Base-by-base conservation (phyloP, 1,139 yeast species). In the Pichia sp. region DNA sequence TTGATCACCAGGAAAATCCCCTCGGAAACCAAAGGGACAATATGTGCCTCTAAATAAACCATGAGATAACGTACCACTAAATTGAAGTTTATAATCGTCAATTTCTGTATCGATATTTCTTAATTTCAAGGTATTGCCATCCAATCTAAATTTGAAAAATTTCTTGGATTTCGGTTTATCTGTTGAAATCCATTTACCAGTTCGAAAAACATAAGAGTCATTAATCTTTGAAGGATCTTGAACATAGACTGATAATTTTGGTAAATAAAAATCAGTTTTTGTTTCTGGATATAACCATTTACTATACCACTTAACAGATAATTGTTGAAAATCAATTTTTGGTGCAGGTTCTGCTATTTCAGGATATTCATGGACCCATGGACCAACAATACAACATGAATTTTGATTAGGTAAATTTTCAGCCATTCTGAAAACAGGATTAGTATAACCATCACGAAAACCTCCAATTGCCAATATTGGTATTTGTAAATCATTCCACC, bases 311-410 rank as follows among this genome's bases (percentile, higher is more conserved):
- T 60, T 55, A 30, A 66, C 55, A 1, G 72, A 68, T 34, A 70
- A 45, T 50, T 71, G 73, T 39, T 68, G 70, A 49, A 66, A 71
- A 3, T 73, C 74, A 51, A 71, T 67, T 46, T 64, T 66, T 35
- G 75, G 74, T 26, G 64, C 63, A 3, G 74, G 74, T 34, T 67
- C 69, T 0, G 74, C 74, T 57, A 71, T 68, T 53, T 71, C 74
- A 5, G 74, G 75, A 56, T 62, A 71, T 53, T 71, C 74, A 53
- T 71, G 75, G 40, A 70, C 74, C 75, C 74, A 71, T 7, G 74
- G 74, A 29, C 74, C 74, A 53, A 71, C 64, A 25, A 71, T 50
- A 37, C 66, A 66, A 40, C 62, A 61, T 6, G 66, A 59, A 10
- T 60, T 52, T 4, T 58, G 54, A 47, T 69, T 61, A 7, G 70